Base-by-base conservation (phyloP, 352 stramenopile species). In the Globisporangium spiculum region DNA sequence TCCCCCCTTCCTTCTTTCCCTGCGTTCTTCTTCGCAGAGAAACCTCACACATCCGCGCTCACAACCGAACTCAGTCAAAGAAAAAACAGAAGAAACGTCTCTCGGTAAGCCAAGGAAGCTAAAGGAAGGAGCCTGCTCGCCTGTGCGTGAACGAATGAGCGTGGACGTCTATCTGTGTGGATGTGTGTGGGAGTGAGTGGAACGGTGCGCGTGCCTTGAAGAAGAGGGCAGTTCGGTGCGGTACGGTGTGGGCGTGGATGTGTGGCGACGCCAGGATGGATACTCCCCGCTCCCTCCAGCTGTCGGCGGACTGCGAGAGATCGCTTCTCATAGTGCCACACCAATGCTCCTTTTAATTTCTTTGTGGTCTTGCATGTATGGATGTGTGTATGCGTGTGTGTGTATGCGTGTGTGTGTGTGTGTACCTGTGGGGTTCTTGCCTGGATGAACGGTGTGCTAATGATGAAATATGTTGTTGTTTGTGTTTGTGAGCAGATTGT, bases 1-100 rank as follows among this genome's bases (percentile, higher is more conserved):
- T 14, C 36, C 56, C 59, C 63, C 60, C 53, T 64, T 63, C 68
- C 65, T 71, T 63, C 68, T 62, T 71, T 66, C 68, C 12, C 16
- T 63, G 66, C 59, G 69, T 69, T 71, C 41, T 67, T 66, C 68
- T 7, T 30, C 38, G 27, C 36, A 36, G 26, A 55, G 36, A 41
- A 64, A 57, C 14, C 34, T 22, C 62, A 61, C 50, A 38, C 50
- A 26, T 18, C 14, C 57, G 20, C 36, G 22, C 63, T 63, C 63
- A 68, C 64, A 69, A 68, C 52, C 46, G 46, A 66, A 67, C 64
- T 58, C 53, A 69, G 55, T 61, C 63, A 56, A 57, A 59, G 56
- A 64, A 65, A 66, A 27, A 24, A 62, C 27, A 38, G 60, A 66
- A 58, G 60, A 66, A 56, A 55, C 38, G 26, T 41, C 44, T 57